Evolutionary conservation across 495 filamentous ascomycete genomes (phyloP).

Genomic region (Umbilicaria muhlenbergii): DNA sequence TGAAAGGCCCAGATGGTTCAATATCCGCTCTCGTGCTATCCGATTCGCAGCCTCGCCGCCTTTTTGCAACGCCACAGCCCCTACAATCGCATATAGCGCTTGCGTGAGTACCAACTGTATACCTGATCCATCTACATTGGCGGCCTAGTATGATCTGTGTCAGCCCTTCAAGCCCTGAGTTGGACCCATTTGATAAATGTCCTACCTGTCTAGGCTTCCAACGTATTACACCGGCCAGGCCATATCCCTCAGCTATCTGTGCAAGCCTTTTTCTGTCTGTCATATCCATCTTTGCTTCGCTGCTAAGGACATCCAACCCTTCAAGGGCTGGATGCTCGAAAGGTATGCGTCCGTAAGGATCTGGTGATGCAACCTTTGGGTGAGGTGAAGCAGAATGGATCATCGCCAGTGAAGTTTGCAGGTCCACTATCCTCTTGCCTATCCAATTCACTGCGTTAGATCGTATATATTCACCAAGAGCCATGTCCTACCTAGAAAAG

Average conservation of each 20-base stretch:
- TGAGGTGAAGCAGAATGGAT: constrained; percentile 29
- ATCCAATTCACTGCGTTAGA: constrained; percentile 7
- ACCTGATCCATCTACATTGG: constrained; percentile 57
- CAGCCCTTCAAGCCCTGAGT: background rate
- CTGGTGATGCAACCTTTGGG: constrained; percentile 14
- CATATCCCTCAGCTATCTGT: constrained; percentile 49
- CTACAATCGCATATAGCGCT: constrained; percentile 69
- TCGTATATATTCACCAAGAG: constrained; percentile 1
- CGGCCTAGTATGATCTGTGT: constrained; percentile 32
- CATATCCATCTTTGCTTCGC: constrained; percentile 36
- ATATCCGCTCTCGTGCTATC: constrained; percentile 60
- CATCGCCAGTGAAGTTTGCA: constrained; percentile 62
- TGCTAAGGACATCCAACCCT: constrained; percentile 51
- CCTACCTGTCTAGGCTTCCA: constrained; percentile 77
- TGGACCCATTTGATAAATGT: background rate
- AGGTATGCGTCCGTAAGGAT: constrained; percentile 40
- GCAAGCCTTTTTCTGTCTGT: constrained; percentile 41
- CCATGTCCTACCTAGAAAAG: constrained; percentile 59
- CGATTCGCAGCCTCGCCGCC: constrained; percentile 64
- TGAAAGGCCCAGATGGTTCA: constrained; percentile 36
- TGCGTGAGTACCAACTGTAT: constrained; percentile 54
- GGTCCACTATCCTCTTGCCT: constrained; percentile 69
- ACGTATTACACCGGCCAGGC: constrained; percentile 55
- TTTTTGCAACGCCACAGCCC: constrained; percentile 71
- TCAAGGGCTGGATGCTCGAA: constrained; percentile 60